Percentiles rank a stretch among this genome's conserved stretches.
Conservation (phyloP, 2,329 filamentous ascomycete species). For the Apiospora malaysiana region DNA sequence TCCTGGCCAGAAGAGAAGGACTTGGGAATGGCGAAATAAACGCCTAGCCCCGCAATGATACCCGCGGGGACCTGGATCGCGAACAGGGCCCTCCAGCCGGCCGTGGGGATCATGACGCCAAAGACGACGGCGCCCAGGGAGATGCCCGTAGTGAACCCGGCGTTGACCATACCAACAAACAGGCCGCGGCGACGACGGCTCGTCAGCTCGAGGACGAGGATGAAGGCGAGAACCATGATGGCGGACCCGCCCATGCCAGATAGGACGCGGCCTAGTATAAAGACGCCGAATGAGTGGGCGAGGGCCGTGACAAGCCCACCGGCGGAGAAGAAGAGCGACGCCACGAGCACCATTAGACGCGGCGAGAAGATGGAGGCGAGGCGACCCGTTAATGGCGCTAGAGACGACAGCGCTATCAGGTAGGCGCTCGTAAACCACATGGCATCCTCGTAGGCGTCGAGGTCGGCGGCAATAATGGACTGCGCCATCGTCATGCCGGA, state of each 20-base stretch:
- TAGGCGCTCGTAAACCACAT: constrained; percentile 86
- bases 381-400: constrained; percentile 74
- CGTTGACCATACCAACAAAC: constrained; percentile 76
- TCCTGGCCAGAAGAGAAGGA: constrained; percentile 37
- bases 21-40: constrained; percentile 71
- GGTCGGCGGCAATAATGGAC: constrained; percentile 74
- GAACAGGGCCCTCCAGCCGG: constrained; percentile 83
- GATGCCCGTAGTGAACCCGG: constrained; percentile 73
- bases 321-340: constrained; percentile 61
- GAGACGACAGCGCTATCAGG: constrained; percentile 64
- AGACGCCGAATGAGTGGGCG: constrained; percentile 63
- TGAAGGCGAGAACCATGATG: constrained; percentile 74
- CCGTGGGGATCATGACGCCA: constrained; percentile 64
- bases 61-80: constrained; percentile 72
- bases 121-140: constrained; percentile 74
- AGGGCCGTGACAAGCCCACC: constrained; percentile 70
- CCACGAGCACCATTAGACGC: constrained; percentile 66
- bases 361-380: constrained; percentile 77
- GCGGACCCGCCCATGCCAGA: constrained; percentile 74
- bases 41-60: constrained; percentile 63
- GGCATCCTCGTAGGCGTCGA: constrained; percentile 74
- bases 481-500: constrained; percentile 83
- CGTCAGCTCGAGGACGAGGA: constrained; percentile 77
- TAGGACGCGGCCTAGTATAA: constrained; percentile 72
- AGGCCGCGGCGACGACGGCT: constrained; percentile 71